Base-by-base conservation (phyloP, 2,329 filamentous ascomycete genomes). In the Rutstroemia sydowiana region DNA sequence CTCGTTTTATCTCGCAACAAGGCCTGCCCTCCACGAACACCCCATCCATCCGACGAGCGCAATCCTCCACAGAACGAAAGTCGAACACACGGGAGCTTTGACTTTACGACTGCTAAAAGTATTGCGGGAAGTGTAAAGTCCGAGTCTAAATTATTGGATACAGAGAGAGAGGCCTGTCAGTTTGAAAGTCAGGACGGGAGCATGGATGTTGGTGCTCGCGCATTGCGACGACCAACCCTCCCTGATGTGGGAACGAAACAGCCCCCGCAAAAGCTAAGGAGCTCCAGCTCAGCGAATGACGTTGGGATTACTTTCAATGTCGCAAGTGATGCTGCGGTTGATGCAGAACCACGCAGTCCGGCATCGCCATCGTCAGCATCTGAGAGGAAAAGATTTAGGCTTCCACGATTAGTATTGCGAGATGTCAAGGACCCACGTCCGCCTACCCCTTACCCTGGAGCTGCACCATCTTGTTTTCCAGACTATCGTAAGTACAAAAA, bases 1-100 rank as follows among this genome's bases (percentile, higher is more conserved):
- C 58, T 66, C 5, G 45, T 64, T 3, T 44, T 63, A 18, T 63
- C 62, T 28, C 58, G 60, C 31, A 56, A 64, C 45, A 47, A 53
- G 13, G 55, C 52, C 36, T 49, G 48, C 23, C 61, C 61, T 31
- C 59, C 62, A 32, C 54, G 57, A 52, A 64, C 61, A 9, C 61
- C 61, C 13, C 54, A 53, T 48, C 45, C 57, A 13, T 63, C 62
- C 8, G 57, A 63, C 42, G 60, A 66, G 26, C 21, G 54, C 8
- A 43, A 40, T 16, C 26, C 44, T 26, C 37, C 31, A 21, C 41
- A 30, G 16, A 32, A 54, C 13, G 56, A 56, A 13, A 32, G 51
- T 9, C 32, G 37, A 21, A 41, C 39, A n/a, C 48, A 51, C 11
- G 28, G 47, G 16, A 47, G 39, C 21, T 61, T 63, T 23, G 61